A percentile compares a stretch with the other conserved stretches of the same genome.
Evolutionary conservation across 2,329 filamentous ascomycete species (phyloP).

Genomic region (Microdochium bolleyi): DNA sequence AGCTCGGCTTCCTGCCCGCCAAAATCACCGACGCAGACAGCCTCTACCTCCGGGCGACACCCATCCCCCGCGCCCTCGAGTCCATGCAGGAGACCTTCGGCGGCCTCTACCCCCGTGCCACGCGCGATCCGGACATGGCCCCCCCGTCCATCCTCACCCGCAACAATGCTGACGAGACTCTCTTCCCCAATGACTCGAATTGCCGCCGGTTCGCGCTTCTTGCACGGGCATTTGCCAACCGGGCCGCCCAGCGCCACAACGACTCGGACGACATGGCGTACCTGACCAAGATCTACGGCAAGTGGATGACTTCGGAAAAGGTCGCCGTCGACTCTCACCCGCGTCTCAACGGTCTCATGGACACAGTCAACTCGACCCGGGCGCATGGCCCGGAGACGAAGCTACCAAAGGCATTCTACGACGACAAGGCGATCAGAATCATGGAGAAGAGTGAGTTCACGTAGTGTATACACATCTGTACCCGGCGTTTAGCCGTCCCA

Average conservation of each 20-base stretch:
- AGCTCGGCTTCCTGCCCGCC: conserved; percentile 61
- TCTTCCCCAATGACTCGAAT: conserved; percentile 70
- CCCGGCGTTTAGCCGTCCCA: no score
- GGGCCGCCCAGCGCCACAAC: conserved; percentile 68
- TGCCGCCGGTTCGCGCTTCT: conserved; percentile 67
- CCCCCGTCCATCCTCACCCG: conserved; percentile 60
- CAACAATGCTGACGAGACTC: conserved; percentile 61
- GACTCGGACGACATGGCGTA: conserved; percentile 74
- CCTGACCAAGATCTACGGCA: conserved; percentile 66
- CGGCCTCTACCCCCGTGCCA: conserved; percentile 60
- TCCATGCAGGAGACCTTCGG: conserved; percentile 69
- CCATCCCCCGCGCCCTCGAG: conserved; percentile 68
- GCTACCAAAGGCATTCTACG: conserved; percentile 82
- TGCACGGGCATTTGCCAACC: conserved; percentile 61
- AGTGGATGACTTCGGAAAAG: conserved; percentile 72
- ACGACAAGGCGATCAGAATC: conserved; percentile 59
- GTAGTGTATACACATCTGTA: no score
- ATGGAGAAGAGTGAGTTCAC: conserved; percentile 47
- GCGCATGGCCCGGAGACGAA: conserved; percentile 76
- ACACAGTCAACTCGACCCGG: conserved; percentile 81
- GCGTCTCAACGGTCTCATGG: conserved; percentile 82
- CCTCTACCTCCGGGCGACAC: conserved; percentile 68
- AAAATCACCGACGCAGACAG: conserved; percentile 43
- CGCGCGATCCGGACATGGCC: conserved; percentile 39
- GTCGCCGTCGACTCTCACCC: conserved; percentile 82